Evolutionary conservation across 306 rosid species (phyloP).

Genomic region (Cucurbita maxima): DNA sequence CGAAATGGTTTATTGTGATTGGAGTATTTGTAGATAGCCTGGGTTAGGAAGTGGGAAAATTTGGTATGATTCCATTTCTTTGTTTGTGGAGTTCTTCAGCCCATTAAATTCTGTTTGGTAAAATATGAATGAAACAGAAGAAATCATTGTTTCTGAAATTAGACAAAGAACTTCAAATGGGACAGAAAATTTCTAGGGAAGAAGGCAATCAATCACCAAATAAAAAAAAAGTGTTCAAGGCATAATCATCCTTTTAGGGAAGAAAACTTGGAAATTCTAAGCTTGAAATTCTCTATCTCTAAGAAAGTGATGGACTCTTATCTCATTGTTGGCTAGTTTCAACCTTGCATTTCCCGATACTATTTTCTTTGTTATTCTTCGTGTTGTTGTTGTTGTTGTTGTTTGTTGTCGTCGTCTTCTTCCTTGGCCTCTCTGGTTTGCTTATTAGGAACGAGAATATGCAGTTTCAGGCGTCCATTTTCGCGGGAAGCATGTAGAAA

Average conservation of each 20-base stretch:
- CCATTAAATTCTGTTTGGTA: background rate
- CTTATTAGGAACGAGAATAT: slow-evolving; percentile 38
- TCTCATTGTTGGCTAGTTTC: background rate
- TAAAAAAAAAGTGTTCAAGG: background rate
- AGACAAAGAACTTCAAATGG: background rate
- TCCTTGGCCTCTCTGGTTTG: slow-evolving; percentile 19
- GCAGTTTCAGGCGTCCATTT: slow-evolving; percentile 61
- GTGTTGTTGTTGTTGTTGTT: background rate
- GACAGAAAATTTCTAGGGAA: background rate
- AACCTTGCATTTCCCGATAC: slow-evolving; percentile 7
- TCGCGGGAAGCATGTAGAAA: slow-evolving; percentile 67
- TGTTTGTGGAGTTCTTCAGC: background rate
- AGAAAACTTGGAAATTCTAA: background rate
- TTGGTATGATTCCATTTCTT: background rate
- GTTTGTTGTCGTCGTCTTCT: background rate
- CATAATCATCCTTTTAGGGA: background rate
- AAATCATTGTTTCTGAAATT: background rate
- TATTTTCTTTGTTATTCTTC: background rate
- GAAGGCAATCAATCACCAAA: background rate
- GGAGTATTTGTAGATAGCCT: background rate
- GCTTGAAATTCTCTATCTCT: background rate
- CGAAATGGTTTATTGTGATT: background rate
- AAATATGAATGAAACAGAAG: background rate
- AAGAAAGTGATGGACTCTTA: background rate
- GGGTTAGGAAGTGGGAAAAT: background rate